Evolutionary conservation across 805 yeast genomes (phyloP).

Genomic region (Wickerhamiella brachini): DNA sequence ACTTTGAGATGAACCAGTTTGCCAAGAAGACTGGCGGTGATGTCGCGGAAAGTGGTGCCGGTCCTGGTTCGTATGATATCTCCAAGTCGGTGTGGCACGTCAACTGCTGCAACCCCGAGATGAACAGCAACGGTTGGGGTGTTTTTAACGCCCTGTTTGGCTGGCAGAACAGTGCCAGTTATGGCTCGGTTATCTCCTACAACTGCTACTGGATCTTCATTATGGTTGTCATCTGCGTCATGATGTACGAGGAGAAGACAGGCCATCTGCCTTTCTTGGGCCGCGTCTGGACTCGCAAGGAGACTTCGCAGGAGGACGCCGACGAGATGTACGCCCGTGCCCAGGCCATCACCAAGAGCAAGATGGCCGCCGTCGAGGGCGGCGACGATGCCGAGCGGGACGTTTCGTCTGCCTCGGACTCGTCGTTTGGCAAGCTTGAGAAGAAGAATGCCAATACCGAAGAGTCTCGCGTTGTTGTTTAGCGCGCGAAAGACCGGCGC

Average conservation of each 20-base stretch:
- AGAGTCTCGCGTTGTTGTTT: background rate
- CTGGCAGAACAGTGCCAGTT: conserved; percentile 94
- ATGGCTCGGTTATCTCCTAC: conserved; percentile 82
- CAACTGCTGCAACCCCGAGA: conserved; percentile 90
- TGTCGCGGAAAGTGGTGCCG: conserved; percentile 83
- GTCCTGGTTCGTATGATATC: conserved; percentile 90
- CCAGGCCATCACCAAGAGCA: conserved; percentile 11
- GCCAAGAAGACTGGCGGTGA: conserved; percentile 75
- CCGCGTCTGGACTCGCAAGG: conserved; percentile 31
- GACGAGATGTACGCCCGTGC: conserved; percentile 22
- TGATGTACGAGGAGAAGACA: conserved; percentile 71
- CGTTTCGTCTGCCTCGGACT: background rate
- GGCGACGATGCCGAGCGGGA: background rate
- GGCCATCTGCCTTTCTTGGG: conserved; percentile 59
- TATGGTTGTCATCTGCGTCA: conserved; percentile 38
- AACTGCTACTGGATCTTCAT: conserved; percentile 75
- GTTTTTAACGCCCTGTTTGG: conserved; percentile 87
- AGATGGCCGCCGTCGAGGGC: conserved; percentile 5
- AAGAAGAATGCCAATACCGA: background rate
- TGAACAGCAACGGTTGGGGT: conserved; percentile 79
- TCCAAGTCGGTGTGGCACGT: conserved; percentile 81
- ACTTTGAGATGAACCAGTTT: conserved; percentile 58
- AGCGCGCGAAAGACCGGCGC: background rate
- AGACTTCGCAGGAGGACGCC: conserved; percentile 24
- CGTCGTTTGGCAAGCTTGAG: background rate